phyloP scores from a whole-genome alignment of 192 early-diverging fungal species.

The Martensiomyces pterosporus region DNA sequence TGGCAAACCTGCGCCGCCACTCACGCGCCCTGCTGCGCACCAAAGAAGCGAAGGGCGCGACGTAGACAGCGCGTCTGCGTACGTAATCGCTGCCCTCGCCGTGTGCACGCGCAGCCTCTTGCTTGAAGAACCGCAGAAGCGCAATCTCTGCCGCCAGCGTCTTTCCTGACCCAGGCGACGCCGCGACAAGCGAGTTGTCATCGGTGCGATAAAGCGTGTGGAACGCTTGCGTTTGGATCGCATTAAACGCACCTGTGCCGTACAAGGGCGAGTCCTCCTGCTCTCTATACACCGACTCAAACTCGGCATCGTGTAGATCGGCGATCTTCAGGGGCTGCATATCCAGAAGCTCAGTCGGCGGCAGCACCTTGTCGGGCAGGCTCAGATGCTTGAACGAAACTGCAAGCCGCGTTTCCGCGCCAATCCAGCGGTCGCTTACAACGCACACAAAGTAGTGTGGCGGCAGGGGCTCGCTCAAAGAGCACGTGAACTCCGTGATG shows the following conservation, averaged over 20 bases:
- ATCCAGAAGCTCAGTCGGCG: conserved; percentile 93
- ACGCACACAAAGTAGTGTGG: conserved; percentile 95
- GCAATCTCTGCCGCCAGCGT: conserved; percentile 95
- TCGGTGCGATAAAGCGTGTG: conserved; percentile 84
- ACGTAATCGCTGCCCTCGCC: conserved; percentile 25
- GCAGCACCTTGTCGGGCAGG: conserved; percentile 87
- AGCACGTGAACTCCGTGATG: conserved; percentile 82
- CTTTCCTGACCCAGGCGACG: conserved; percentile 92
- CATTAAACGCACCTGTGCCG: conserved; percentile 65
- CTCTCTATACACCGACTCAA: conserved; percentile 62
- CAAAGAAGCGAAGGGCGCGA: conserved; percentile 85
- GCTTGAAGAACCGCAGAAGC: conserved; percentile 78
- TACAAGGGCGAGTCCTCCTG: conserved; percentile 6
- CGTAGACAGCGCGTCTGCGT: conserved; percentile 75
- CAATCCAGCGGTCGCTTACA: conserved; percentile 94
- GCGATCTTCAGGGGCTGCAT: conserved; percentile 82
- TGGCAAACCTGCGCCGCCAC: conserved; percentile 80
- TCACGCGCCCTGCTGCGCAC: conserved; percentile 70
- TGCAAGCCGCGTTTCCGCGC: conserved; percentile 84
- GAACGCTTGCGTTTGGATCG: conserved; percentile 95
- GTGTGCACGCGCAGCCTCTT: conserved; percentile 23
- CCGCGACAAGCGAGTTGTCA: conserved; percentile 88
- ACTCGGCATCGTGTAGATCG: conserved; percentile 67
- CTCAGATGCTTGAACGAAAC: conserved; percentile 92
- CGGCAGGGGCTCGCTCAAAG: conserved; percentile 86